Evolutionary conservation across 2,329 filamentous ascomycete genomes (phyloP).

Genomic region (Penicillium hordei): DNA sequence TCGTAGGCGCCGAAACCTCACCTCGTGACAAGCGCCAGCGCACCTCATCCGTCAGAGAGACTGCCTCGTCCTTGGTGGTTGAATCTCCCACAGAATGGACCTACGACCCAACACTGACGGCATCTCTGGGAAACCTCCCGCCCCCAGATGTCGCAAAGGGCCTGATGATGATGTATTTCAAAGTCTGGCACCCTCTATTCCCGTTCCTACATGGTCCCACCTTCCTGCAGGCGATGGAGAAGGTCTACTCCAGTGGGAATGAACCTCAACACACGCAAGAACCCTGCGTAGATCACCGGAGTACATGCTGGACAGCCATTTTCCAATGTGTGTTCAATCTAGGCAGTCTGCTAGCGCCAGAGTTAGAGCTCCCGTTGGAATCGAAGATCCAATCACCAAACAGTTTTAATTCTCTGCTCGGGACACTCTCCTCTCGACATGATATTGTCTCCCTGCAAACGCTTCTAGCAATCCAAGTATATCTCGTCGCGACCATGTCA

Average conservation of each 20-base stretch:
- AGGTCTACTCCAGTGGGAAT: slow-evolving; percentile 37
- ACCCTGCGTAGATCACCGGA: slow-evolving; percentile 19
- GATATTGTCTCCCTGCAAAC: slow-evolving; percentile 52
- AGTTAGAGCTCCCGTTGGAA: slow-evolving; percentile 34
- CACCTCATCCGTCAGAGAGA: slow-evolving; percentile 2
- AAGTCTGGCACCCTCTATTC: slow-evolving; percentile 54
- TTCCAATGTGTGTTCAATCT: slow-evolving; percentile 56
- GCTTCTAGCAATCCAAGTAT: slow-evolving; percentile 50
- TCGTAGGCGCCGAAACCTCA: slow-evolving; percentile 30
- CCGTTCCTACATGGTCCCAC: slow-evolving; percentile 54
- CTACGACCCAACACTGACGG: slow-evolving; percentile 30
- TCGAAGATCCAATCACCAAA: slow-evolving; percentile 42
- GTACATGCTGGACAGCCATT: slow-evolving; percentile 38
- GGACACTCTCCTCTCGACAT: slow-evolving; percentile 41
- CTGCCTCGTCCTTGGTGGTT: slow-evolving; percentile 3
- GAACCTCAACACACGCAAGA: not conserved
- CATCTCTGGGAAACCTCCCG: slow-evolving; percentile 30
- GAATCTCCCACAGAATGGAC: slow-evolving; percentile 25
- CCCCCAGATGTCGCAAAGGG: slow-evolving; percentile 38
- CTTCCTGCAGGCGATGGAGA: slow-evolving; percentile 48
- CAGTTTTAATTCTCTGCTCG: slow-evolving; percentile 41
- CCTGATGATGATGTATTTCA: slow-evolving; percentile 52
- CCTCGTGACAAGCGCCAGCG: slow-evolving; percentile 19
- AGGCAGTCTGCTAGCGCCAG: slow-evolving; percentile 38
- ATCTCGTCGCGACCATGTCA: slow-evolving; percentile 51